Evolutionary conservation across 208 protist genomes (phyloP).

Genomic region (Histomonas meleagridis): DNA sequence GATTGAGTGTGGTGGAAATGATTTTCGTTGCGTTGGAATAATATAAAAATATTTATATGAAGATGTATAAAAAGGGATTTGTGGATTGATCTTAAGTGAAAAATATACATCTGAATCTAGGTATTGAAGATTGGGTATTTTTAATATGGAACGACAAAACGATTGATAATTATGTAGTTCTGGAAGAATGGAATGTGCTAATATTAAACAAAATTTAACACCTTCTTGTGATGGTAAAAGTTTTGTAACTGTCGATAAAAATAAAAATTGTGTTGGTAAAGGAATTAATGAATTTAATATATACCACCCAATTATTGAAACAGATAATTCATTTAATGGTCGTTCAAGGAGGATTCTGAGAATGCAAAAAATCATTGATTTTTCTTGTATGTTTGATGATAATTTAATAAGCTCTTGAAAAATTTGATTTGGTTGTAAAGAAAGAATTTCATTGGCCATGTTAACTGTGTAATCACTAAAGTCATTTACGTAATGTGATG

Average conservation of each 20-base stretch:
- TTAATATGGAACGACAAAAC: neutral
- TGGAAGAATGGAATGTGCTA: neutral
- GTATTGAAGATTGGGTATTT: neutral
- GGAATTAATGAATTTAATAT: neutral
- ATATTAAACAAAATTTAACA: neutral
- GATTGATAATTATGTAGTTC: neutral
- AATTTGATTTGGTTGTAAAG: neutral
- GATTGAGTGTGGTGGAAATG: neutral
- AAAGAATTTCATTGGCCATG: neutral
- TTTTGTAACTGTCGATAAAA: neutral
- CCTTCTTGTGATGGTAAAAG: neutral
- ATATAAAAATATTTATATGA: neutral
- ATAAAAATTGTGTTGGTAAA: neutral
- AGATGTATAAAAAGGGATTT: neutral
- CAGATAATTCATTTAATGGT: neutral
- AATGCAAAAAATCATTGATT: neutral
- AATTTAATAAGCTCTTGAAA: neutral
- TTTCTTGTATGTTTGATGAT: neutral
- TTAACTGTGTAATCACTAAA: neutral
- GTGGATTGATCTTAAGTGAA: neutral
- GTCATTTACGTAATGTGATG: neutral
- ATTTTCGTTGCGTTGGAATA: neutral
- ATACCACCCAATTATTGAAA: constrained; percentile 7
- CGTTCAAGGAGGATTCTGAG: neutral
- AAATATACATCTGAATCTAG: neutral